Base-by-base conservation (phyloP, 106 monocot genomes). In the Phalaenopsis aphrodite region DNA sequence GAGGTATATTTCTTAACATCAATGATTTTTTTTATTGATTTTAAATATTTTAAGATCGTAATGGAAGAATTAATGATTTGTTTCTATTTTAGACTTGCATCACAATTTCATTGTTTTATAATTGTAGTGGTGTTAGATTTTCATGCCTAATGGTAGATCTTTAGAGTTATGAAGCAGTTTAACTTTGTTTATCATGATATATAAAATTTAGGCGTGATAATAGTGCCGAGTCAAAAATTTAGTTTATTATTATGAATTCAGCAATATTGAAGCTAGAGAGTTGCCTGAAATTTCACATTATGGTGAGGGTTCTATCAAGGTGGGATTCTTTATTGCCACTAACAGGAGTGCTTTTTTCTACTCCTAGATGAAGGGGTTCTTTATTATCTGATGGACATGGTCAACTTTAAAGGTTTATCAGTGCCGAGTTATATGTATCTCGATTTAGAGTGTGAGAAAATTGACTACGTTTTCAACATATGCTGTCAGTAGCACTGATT, bases 1-100 rank as follows among this genome's bases (percentile, higher is more conserved):
- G 5, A 74, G 74, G 19, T 74, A 43, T 42, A 19, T 0, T 74
- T 43, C n/a, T 18, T 43, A 43, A 45, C 18, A 43, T 74, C 6
- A 4, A 18, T 74, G 6, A 17, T 74, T 42, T 42, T 41, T 56
- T 61, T 61, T 6, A 45, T 74, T 18, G 42, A 18, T 74, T 74
- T 43, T 43, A 74, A 74, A 19, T 74, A 5, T 18, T 19, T 74
- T 74, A 17, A 74, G 15, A 10, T 45, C 19, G 18, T 42, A 5
- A 43, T 7, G n/a, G 19, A 74, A 45, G 7, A 2, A 74, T 74
- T 18, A 74, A 36, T 74, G 43, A n/a, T 45, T 45, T 18, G 8
- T 74, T 42, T 74, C 74, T 74, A 74, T 74, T 42, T 45, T 18
- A 74, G 74, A 9, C 19, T 36, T 45, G 69, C 36, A 16, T 69